Evolutionary conservation across 2,329 filamentous ascomycete genomes (phyloP).

Genomic region (Aspergillus chevalieri): DNA sequence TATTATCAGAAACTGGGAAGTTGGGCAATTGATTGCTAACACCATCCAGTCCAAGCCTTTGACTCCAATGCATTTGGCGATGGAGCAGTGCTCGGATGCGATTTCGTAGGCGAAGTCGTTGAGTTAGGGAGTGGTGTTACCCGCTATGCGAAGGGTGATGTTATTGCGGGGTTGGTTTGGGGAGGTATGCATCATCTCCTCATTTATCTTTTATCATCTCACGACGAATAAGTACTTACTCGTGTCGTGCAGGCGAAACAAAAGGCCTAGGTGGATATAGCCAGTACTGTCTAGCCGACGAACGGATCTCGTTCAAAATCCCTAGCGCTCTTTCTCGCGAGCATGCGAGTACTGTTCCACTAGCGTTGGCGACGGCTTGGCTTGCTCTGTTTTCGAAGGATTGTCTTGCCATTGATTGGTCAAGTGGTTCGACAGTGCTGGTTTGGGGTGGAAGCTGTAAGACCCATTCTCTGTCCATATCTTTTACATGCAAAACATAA

Average conservation of each 20-base stretch:
- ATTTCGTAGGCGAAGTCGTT: conserved; percentile 28
- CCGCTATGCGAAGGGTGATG: conserved; percentile 27
- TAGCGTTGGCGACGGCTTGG: conserved; percentile 37
- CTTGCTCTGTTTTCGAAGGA: conserved; percentile 37
- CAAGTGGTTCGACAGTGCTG: conserved; percentile 23
- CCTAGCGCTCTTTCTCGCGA: conserved; percentile 24
- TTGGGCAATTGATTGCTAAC: no score
- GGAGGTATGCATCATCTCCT: conserved; percentile 12
- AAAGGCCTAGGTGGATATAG: conserved; percentile 34
- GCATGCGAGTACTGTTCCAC: conserved; percentile 36
- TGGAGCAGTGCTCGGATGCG: conserved; percentile 22
- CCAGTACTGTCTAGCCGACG: conserved; percentile 36
- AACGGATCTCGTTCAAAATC: conserved; percentile 37
- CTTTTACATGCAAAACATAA: background rate
- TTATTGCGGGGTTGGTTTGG: conserved; percentile 28
- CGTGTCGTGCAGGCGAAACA: conserved; percentile 1
- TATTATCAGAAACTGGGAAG: background rate
- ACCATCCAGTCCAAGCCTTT: conserved; percentile 23
- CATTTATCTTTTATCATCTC: no score
- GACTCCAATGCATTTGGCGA: conserved; percentile 34
- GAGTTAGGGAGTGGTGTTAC: conserved; percentile 27
- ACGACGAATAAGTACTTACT: no score
- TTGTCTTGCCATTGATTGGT: conserved; percentile 29
- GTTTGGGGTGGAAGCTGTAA: conserved; percentile 43
- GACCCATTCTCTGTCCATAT: conserved; percentile 3